A percentile compares a stretch with the other conserved stretches of the same genome.
These are phyloP conservation scores for Fraxinus paxiana DNA, from an alignment of 305 asterid species.

Conservation along the genomic window DNA sequence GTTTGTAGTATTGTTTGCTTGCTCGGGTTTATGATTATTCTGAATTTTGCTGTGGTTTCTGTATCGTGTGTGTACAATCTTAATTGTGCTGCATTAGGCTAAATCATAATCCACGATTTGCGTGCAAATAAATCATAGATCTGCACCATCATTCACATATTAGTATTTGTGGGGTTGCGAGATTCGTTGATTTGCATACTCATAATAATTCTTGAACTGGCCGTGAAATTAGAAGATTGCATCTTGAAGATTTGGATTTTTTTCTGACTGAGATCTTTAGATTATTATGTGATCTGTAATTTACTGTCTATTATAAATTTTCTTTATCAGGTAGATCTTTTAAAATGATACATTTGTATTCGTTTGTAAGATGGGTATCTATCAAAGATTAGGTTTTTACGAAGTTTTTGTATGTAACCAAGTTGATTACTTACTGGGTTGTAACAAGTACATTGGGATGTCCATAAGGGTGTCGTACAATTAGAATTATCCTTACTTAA, in stretches of 20 bases:
- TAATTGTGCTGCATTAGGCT: neutral
- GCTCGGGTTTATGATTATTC: neutral
- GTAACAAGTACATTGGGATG: no score
- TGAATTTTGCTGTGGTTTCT: slow-evolving; percentile 2
- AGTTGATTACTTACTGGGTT: neutral
- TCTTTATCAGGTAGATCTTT: neutral
- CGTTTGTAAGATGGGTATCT: neutral
- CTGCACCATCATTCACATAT: slow-evolving; percentile 14
- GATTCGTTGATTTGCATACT: slow-evolving; percentile 23
- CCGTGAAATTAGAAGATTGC: neutral
- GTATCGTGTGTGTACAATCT: slow-evolving; percentile 21
- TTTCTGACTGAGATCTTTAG: neutral
- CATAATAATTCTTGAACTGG: neutral
- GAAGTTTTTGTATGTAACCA: neutral
- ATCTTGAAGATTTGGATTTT: neutral
- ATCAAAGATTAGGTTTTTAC: neutral
- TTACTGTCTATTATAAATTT: neutral
- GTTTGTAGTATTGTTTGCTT: neutral
- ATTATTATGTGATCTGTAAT: neutral
- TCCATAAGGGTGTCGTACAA: no score
- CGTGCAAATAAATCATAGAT: slow-evolving; percentile 25
- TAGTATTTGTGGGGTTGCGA: neutral
- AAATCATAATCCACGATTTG: slow-evolving; percentile 29
- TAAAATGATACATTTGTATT: neutral
- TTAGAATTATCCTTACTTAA: neutral